Conservation (phyloP, 176 grass and related monocot genomes). For the Dendrocalamus sinicus region DNA sequence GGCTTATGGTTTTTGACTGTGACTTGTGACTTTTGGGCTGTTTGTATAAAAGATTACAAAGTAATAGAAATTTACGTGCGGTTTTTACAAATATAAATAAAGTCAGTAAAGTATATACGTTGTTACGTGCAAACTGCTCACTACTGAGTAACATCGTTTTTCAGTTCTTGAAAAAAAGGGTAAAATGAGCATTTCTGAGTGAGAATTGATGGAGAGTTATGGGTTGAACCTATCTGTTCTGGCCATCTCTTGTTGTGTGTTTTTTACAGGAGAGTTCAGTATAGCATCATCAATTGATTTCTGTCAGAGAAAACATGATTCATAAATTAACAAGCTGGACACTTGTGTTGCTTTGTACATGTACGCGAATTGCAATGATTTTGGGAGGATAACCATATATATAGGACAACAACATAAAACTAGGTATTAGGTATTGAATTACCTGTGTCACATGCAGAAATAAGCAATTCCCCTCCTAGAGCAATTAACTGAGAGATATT, state of each 20-base stretch:
- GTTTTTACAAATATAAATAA: too few relatives aligned
- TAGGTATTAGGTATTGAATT: background rate
- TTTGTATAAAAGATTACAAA: too few relatives aligned
- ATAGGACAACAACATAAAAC: background rate
- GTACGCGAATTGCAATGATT: background rate
- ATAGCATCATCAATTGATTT: background rate
- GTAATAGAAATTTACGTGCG: too few relatives aligned
- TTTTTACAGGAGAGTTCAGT: background rate
- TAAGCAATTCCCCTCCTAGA: background rate
- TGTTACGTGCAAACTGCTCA: background rate
- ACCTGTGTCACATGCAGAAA: background rate
- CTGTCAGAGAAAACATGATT: background rate
- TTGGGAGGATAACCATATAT: background rate
- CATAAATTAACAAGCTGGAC: background rate
- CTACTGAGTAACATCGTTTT: background rate
- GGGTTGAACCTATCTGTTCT: background rate
- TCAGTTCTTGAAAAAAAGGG: background rate
- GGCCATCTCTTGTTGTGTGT: background rate
- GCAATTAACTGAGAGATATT: background rate
- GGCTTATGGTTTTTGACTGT: too few relatives aligned
- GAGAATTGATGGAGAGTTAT: conserved; percentile 17
- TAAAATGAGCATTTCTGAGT: background rate
- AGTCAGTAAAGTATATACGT: background rate
- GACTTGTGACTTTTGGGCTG: too few relatives aligned
- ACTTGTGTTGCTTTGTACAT: background rate